Conservation (phyloP, 768 basidiomycete species). For the Termitomyces sp. region DNA sequence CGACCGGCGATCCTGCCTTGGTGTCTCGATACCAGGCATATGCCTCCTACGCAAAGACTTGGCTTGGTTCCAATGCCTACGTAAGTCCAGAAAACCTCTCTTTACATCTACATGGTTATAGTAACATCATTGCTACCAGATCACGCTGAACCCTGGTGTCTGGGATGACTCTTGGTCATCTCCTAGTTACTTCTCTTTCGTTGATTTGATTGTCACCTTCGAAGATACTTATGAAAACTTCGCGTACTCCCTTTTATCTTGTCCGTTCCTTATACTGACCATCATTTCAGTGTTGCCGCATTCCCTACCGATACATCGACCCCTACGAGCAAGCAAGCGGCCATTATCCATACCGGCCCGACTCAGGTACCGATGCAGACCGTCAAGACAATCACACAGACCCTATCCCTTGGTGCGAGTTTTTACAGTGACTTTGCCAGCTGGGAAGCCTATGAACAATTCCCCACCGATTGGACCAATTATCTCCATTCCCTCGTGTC, state of each 20-base stretch:
- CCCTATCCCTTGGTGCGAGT: slow-evolving; percentile 19
- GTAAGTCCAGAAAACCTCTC: slow-evolving; percentile 3
- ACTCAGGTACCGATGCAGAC: slow-evolving; percentile 16
- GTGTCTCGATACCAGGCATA: slow-evolving; percentile 20
- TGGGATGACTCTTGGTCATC: slow-evolving; percentile 6
- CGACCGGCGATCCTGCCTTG: slow-evolving; percentile 6
- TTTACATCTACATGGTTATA: background rate
- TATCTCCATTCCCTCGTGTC: slow-evolving; percentile 6
- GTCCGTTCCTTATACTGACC: slow-evolving; percentile 6
- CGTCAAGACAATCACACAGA: slow-evolving; percentile 16
- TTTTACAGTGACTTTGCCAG: slow-evolving; percentile 23
- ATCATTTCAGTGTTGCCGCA: slow-evolving; percentile 2
- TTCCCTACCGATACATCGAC: slow-evolving; percentile 13
- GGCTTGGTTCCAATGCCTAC: slow-evolving; percentile 14
- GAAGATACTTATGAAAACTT: slow-evolving; percentile 23
- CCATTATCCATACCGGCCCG: slow-evolving; percentile 26
- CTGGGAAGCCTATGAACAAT: slow-evolving; percentile 5
- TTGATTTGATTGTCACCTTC: slow-evolving; percentile 22
- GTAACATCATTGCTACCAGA: background rate
- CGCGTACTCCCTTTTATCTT: slow-evolving; percentile 11
- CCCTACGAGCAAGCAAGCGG: slow-evolving; percentile 21
- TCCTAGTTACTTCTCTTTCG: background rate
- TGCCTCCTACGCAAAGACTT: slow-evolving; percentile 10
- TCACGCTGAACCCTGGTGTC: background rate
- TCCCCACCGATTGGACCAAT: slow-evolving; percentile 7